Evolutionary conservation across 768 basidiomycete species (phyloP).

Genomic region (Boletus rubroflammeus): DNA sequence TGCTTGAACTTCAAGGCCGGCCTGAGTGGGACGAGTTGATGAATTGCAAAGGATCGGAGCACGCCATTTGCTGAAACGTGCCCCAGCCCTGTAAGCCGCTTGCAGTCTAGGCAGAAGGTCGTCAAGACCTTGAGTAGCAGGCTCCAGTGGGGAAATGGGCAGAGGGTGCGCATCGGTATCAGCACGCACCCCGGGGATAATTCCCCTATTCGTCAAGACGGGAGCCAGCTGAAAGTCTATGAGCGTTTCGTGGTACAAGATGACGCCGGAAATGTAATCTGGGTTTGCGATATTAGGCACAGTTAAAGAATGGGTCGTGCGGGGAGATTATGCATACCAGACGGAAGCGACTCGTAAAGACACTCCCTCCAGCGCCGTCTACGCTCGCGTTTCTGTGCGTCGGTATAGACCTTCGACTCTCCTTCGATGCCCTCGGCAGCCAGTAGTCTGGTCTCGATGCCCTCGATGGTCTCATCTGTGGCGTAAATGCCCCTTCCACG

Average conservation of each 20-base stretch:
- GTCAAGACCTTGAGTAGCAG: slow-evolving; percentile 49
- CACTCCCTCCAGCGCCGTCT: slow-evolving; percentile 43
- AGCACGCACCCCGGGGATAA: slow-evolving; percentile 49
- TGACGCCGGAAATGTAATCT: slow-evolving; percentile 52
- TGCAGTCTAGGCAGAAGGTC: slow-evolving; percentile 41
- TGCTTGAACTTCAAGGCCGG: slow-evolving; percentile 43
- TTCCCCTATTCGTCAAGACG: slow-evolving; percentile 40
- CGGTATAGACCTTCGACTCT: slow-evolving; percentile 25
- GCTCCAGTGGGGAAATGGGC: slow-evolving; percentile 43
- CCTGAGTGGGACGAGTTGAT: slow-evolving; percentile 37
- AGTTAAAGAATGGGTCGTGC: neutral
- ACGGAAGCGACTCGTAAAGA: slow-evolving; percentile 41
- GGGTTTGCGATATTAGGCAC: neutral
- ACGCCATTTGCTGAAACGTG: slow-evolving; percentile 51
- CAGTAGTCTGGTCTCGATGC: slow-evolving; percentile 38
- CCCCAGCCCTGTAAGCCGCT: slow-evolving; percentile 41
- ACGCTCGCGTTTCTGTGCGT: slow-evolving; percentile 37
- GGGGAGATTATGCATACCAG: slow-evolving; percentile 28
- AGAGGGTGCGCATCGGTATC: slow-evolving; percentile 47
- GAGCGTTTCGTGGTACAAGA: slow-evolving; percentile 48
- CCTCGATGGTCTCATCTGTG: slow-evolving; percentile 49
- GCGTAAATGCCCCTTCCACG: slow-evolving; percentile 52
- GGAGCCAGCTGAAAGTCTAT: slow-evolving; percentile 47
- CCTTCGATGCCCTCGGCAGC: slow-evolving; percentile 30
- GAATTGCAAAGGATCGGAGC: slow-evolving; percentile 46